Evolutionary conservation across 441 rosid species (phyloP), one percentile per base, ranked within the genome.

Genomic region (Monsonia emarginata): DNA sequence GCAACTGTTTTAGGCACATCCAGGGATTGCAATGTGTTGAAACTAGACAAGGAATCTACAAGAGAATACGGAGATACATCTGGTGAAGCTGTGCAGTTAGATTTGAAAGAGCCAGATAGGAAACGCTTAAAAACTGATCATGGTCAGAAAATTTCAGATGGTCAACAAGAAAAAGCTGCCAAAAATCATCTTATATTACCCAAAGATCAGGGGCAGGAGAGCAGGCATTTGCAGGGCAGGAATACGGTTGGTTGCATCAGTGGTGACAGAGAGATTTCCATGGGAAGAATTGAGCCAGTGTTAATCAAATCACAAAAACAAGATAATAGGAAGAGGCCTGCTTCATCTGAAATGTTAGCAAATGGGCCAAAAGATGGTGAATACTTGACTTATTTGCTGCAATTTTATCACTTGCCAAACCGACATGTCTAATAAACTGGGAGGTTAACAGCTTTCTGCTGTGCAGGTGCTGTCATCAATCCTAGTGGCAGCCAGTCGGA

Each of bases 81-180:
- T 72, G 74, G 63, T 66, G 83, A 78, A 72, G 79, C 46, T 52
- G 81, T 71, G 62, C 73, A 63, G 65, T 44, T 65, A 40, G 88
- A 81, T 65, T 64, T 69, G 61, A 80, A 78, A 65, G 90, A 79
- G 80, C 93, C 83, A 14, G 83, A 77, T 40, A 86, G 76, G 73
- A 93, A 93, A 76, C 91, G 89, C 59, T 57, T 82, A 63, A 89
- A 77, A 88, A 72, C 73, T 44, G 75, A 62, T 81, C 74, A 80
- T 68, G 69, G 76, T 36, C 88, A 66, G 72, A 66, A 56, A 71
- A 72, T 66, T 63, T 50, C 78, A 7, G 79, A 72, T 72, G 61
- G 65, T 65, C 72, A 59, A 46, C 76, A 34, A 65, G 78, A 72
- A 67, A 59, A 65, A 67, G 72, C 69, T 50, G 46, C 76, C 66